These are phyloP conservation scores for Cyberlindnera petersonii DNA, from an alignment of 805 yeast genomes.

Conservation along the genomic window DNA sequence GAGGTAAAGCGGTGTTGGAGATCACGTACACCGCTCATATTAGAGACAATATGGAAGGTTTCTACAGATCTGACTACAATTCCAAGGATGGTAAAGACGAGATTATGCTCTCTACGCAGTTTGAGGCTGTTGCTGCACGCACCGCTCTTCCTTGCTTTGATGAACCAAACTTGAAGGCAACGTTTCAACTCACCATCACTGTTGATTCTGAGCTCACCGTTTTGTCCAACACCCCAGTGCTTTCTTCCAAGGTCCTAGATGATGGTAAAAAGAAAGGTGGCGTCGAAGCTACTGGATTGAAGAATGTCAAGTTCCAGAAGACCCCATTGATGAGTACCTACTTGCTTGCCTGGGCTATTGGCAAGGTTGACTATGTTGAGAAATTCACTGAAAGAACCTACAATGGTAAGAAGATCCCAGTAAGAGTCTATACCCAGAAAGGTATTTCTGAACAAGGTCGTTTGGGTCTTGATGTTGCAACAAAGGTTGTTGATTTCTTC, in stretches of 20 bases:
- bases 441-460: constrained; percentile 69
- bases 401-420: constrained; percentile 66
- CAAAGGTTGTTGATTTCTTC: constrained; percentile 68
- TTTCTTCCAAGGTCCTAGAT: constrained; percentile 42
- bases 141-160: constrained; percentile 83
- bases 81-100: constrained; percentile 56
- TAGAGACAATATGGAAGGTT: constrained; percentile 75
- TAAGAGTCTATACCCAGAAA: constrained; percentile 75
- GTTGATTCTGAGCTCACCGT: constrained; percentile 53
- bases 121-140: constrained; percentile 83
- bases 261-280: constrained; percentile 49
- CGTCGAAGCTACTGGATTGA: constrained; percentile 25
- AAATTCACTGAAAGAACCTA: constrained; percentile 30
- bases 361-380: constrained; percentile 73
- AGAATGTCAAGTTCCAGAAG: constrained; percentile 46
- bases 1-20: constrained; percentile 37
- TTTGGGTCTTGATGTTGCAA: constrained; percentile 69
- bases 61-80: constrained; percentile 66
- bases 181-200: constrained; percentile 60
- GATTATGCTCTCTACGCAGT: constrained; percentile 76
- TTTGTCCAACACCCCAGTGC: constrained; percentile 63
- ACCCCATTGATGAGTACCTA: constrained; percentile 84
- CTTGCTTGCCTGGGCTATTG: constrained; percentile 76
- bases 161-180: constrained; percentile 77
- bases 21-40: constrained; percentile 55